Evolutionary conservation across 2,329 filamentous ascomycete genomes (phyloP), one percentile per base, ranked within the genome.

Genomic region (Penicillium paneum): DNA sequence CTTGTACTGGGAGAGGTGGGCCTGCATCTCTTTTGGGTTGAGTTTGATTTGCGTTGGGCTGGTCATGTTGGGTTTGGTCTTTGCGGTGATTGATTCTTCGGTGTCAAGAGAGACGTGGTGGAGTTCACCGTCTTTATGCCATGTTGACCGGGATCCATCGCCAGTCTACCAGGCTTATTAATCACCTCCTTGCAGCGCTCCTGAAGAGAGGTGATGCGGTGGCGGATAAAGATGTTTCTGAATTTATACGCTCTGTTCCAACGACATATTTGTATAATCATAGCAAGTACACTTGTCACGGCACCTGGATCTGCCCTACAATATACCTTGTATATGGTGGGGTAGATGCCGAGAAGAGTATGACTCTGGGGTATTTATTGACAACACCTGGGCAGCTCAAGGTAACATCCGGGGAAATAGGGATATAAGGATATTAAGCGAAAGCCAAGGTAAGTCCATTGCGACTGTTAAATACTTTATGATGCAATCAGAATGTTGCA

Each of bases 1-100:
- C 21, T 70, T 62, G 53, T 75, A 73, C 38, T 74, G 67, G 36
- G 70, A 61, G 65, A 83, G 79, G 61, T 78, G 73, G 13, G 68
- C 59, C 40, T 66, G 68, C 12, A 79, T 26, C 49, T 56, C 56
- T 31, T 64, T 54, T 21, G 54, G 44, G 45, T 67, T 42, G 49
- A 63, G 44, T n/a, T 52, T 55, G 55, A 52, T 55, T 42, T 43
- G 45, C n/a, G 13, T 44, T 49, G 59, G 45, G 26, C 32, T 50
- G 28, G 54, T 54, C 56, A 59, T 64, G 28, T 49, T 52, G 31
- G 24, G 24, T 26, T 35, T 46, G 36, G 35, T 45, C 24, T 12
- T 31, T 40, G 24, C n/a, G 24, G 19, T 31, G 32, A 8, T 36
- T 38, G 13, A 38, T 32, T 46, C n/a, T 50, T 44, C 21, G 19